Evolutionary conservation across 179 eudicot genomes (phyloP).

Genomic region (Spergularia azorica): DNA sequence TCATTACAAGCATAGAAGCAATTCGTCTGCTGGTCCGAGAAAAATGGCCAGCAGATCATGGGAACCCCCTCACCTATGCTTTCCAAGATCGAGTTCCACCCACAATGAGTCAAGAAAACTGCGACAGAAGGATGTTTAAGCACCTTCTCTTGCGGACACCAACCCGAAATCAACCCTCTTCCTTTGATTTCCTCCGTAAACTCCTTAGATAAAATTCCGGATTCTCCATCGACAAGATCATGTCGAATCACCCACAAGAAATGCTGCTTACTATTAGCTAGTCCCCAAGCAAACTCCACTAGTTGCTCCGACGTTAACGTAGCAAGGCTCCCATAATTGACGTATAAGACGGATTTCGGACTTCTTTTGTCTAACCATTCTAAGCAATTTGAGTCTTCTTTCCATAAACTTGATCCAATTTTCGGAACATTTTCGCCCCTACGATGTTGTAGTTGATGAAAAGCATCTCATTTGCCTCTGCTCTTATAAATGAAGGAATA

Average conservation of each 20-base stretch:
- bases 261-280: conserved; percentile 45
- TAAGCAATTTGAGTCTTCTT: conserved; percentile 41
- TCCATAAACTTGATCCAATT: conserved; percentile 31
- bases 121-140: conserved; percentile 44
- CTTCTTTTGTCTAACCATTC: conserved; percentile 44
- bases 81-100: conserved; percentile 37
- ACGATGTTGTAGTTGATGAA: conserved; percentile 2
- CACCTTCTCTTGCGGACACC: conserved; percentile 56
- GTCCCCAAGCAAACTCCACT: conserved; percentile 58
- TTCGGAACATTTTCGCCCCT: not conserved
- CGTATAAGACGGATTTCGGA: conserved; percentile 47
- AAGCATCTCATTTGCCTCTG: conserved; percentile 14
- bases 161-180: conserved; percentile 34
- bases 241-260: conserved; percentile 54
- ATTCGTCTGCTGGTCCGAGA: conserved; percentile 51
- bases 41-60: conserved; percentile 51
- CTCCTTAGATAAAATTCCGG: conserved; percentile 11
- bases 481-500: conserved; percentile 24
- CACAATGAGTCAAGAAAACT: conserved; percentile 53
- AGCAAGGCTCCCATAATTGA: conserved; percentile 49
- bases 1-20: conserved; percentile 35
- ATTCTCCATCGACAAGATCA: conserved; percentile 25
- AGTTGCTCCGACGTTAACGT: conserved; percentile 35
- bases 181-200: conserved; percentile 34
- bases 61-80: conserved; percentile 28